Percentiles rank a stretch among this genome's conserved stretches.
Conservation (phyloP, 192 early-diverging fungal species). For the Coemansia erecta region DNA sequence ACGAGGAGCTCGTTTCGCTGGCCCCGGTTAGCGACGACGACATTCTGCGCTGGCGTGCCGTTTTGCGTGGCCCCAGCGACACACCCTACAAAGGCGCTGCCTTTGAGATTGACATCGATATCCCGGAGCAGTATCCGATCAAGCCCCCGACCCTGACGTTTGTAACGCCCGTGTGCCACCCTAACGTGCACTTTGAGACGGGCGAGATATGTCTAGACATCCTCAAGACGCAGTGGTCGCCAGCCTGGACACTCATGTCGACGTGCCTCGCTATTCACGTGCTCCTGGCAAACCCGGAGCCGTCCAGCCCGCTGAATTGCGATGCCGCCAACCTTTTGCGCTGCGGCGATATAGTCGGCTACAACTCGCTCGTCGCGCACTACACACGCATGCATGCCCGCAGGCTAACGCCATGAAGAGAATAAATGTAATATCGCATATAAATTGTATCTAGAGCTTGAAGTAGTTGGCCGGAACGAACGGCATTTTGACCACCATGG, state of each 20-base stretch:
- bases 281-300: constrained; percentile 83
- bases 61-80: constrained; percentile 50
- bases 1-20: constrained; percentile 30
- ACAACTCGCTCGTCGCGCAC: constrained; percentile 82
- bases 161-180: constrained; percentile 85
- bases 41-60: constrained; percentile 51
- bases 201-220: constrained; percentile 98
- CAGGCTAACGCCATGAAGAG: neutral
- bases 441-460: constrained; percentile 45
- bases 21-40: constrained; percentile 42
- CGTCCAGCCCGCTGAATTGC: constrained; percentile 88
- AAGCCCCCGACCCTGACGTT: constrained; percentile 70
- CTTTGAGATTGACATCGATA: constrained; percentile 78
- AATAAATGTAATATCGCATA: constrained; percentile 1
- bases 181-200: constrained; percentile 92
- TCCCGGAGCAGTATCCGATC: constrained; percentile 77
- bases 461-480: constrained; percentile 85
- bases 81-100: constrained; percentile 62
- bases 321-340: constrained; percentile 92
- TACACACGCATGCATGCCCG: constrained; percentile 77
- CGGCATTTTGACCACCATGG: constrained; percentile 88
- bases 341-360: constrained; percentile 82
- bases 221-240: constrained; percentile 90
- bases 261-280: constrained; percentile 80
- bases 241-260: constrained; percentile 90